Conservation (phyloP, 345 rosid species). For the Sonneratia alba region DNA sequence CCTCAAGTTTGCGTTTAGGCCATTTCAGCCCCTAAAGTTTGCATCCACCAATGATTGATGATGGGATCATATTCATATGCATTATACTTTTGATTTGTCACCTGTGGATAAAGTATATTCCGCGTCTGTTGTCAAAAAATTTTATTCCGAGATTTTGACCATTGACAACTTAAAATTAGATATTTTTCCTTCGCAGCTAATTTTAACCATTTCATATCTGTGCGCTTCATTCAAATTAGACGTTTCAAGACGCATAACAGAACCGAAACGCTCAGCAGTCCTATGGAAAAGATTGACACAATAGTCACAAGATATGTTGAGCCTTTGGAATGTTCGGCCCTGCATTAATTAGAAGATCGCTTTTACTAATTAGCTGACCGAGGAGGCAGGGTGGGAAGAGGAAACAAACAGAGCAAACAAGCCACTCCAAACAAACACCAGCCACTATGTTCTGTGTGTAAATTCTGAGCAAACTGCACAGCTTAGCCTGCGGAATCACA, state of each 20-base stretch:
- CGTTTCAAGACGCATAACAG: neutral
- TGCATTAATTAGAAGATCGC: neutral
- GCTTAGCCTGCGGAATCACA: neutral
- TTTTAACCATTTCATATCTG: neutral
- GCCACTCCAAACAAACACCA: constrained; percentile 1
- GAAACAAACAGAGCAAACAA: constrained; percentile 13
- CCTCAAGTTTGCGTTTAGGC: no score
- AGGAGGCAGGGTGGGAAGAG: neutral
- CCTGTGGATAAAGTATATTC: no score
- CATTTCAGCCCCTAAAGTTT: no score
- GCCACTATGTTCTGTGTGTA: neutral
- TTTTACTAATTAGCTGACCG: neutral
- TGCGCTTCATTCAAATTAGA: neutral
- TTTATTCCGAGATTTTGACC: no score
- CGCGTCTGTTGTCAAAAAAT: no score
- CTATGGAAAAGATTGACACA: constrained; percentile 3
- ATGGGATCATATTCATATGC: no score
- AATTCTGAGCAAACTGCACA: neutral
- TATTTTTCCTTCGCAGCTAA: no score
- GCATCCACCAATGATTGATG: no score
- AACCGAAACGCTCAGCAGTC: neutral
- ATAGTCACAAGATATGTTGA: neutral
- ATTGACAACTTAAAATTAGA: no score
- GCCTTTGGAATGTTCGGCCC: constrained; percentile 7
- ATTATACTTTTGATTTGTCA: no score